phyloP scores from a whole-genome alignment of 108 stramenopile species.

The Pinguiococcus pyrenoidosus region DNA sequence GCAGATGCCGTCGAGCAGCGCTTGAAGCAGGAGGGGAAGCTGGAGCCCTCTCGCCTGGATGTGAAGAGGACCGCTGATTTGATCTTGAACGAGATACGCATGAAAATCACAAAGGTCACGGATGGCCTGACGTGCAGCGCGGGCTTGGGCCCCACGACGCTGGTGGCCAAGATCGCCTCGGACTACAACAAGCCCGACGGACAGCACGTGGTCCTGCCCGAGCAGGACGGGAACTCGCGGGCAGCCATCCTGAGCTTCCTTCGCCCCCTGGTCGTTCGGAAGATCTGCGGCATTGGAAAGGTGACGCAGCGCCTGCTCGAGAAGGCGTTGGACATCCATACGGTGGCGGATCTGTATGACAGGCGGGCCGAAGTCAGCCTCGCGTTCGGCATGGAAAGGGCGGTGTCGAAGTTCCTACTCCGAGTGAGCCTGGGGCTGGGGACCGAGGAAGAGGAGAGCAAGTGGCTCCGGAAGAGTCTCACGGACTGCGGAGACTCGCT shows the following conservation, averaged over 20 bases:
- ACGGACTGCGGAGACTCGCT: too few species aligned
- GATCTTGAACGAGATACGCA: conserved; percentile 53
- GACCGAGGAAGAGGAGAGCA: too few species aligned
- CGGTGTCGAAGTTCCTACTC: too few species aligned
- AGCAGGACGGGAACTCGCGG: conserved; percentile 27
- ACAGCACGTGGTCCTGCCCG: conserved; percentile 60
- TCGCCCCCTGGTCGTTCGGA: conserved; percentile 37
- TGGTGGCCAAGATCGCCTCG: conserved; percentile 67
- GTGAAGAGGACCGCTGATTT: background rate
- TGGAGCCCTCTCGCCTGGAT: background rate
- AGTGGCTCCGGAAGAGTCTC: too few species aligned
- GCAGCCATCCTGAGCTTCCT: conserved; percentile 64
- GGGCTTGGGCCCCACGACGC: conserved; percentile 68
- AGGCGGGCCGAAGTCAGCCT: conserved; percentile 51
- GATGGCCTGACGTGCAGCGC: conserved; percentile 76
- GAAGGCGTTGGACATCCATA: conserved; percentile 50
- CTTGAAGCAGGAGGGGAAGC: background rate
- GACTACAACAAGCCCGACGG: conserved; percentile 93
- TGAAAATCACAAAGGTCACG: conserved; percentile 46
- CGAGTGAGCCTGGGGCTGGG: too few species aligned
- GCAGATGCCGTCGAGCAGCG: conserved; percentile 18
- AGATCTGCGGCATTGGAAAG: conserved; percentile 64
- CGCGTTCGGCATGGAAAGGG: too few species aligned
- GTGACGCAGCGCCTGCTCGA: conserved; percentile 71
- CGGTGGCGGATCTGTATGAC: conserved; percentile 61